Evolutionary conservation across 306 rosid species (phyloP), one percentile per base, ranked within the genome.

Genomic region (Arachis stenosperma): DNA sequence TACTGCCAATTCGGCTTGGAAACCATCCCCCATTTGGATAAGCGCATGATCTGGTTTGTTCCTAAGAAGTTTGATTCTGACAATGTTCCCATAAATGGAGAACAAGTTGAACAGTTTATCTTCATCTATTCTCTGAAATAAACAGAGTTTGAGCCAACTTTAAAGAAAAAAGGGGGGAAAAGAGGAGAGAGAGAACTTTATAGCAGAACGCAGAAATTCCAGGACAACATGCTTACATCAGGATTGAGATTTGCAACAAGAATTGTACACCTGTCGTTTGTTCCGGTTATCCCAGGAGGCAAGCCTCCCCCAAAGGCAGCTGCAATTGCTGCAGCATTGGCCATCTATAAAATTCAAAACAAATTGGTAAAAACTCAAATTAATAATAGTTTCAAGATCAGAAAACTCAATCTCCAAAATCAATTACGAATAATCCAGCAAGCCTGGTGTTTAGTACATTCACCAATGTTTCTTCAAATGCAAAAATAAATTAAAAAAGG

Each of bases 21-120:
- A 95, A 71, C 99, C 99, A 82, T 95, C 99, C 27, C 98, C 98
- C 99, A 95, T 95, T 83, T 95, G 97, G 56, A 95, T 81, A 47
- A 95, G 99, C 44, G 98, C 99, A 71, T 95, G 98, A 84, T 95
- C 99, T 15, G 99, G 95, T 78, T 95, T 95, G 76, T 95, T 95
- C 30, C 97, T 87, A 74, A 95, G 97, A 68, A 95, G 90, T 88
- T 91, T 95, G 54, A 95, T 88, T 78, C 99, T 88, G 65, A 88
- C 90, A 78, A 95, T 95, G 88, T 95, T 95, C 46, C 99, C 99
- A 65, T 95, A 95, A 66, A 95, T 87, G 78, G 99, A 95, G 83
- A 95, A 91, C 84, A 95, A 80, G 87, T 95, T 95, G 81, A 95
- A 95, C 41, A 95, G 90, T 85, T 91, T 95, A 79, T 95, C 99